Evolutionary conservation across 2,329 filamentous ascomycete genomes (phyloP).

Genomic region (Pseudocercospora vitis): DNA sequence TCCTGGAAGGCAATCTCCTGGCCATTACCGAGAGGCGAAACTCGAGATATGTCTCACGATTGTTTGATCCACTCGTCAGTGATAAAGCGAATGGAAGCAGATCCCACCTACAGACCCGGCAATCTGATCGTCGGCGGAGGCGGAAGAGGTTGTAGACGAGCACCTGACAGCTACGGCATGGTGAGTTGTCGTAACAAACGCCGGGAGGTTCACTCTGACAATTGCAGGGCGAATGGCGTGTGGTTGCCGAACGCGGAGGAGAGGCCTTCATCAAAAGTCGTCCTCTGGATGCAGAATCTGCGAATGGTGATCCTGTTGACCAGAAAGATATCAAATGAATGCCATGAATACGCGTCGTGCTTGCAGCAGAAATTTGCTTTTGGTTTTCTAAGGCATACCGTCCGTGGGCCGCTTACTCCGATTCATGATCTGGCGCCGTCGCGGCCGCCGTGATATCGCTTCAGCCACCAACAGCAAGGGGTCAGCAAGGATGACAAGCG

Average conservation of each 20-base stretch:
- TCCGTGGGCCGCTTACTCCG: too few relatives aligned
- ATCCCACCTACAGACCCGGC: slow-evolving; percentile 68
- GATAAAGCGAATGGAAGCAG: slow-evolving; percentile 66
- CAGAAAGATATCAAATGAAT: too few relatives aligned
- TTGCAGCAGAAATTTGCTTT: too few relatives aligned
- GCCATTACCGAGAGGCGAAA: slow-evolving; percentile 75
- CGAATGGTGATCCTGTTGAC: too few relatives aligned
- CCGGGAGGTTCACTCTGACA: too few relatives aligned
- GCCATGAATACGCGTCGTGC: too few relatives aligned
- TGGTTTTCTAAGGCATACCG: too few relatives aligned
- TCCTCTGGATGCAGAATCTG: too few relatives aligned
- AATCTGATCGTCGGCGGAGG: slow-evolving; percentile 80
- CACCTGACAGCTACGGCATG: slow-evolving; percentile 63
- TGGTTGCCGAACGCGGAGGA: not conserved
- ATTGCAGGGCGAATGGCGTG: not conserved
- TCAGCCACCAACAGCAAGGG: not conserved
- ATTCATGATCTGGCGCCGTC: not conserved
- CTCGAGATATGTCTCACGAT: slow-evolving; percentile 70
- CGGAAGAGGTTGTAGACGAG: slow-evolving; percentile 64
- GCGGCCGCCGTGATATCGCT: not conserved
- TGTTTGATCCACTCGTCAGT: slow-evolving; percentile 73
- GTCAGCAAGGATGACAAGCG: not conserved
- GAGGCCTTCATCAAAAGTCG: too few relatives aligned
- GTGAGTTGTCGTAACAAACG: slow-evolving; percentile 53
- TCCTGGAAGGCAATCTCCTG: slow-evolving; percentile 78